Percentiles rank a stretch among this genome's conserved stretches.
Evolutionary conservation across 2,329 filamentous ascomycete species (phyloP).

Genomic region (Paraconiothyrium brasiliense): DNA sequence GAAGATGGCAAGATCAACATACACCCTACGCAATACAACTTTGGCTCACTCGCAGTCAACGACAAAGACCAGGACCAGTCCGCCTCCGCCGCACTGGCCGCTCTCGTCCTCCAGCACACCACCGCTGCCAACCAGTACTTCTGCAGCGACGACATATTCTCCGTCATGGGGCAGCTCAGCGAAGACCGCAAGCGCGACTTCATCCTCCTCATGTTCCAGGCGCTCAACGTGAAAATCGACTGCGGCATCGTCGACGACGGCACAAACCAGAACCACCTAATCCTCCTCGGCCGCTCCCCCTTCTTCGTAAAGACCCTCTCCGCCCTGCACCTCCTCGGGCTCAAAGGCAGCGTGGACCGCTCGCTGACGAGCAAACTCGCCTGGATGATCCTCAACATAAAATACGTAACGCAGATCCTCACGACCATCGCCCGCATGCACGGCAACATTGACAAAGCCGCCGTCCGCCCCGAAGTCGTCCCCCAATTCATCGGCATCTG

Average conservation of each 20-base stretch:
- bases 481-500: slow-evolving; percentile 69
- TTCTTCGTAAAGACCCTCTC: slow-evolving; percentile 80
- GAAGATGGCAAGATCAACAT: slow-evolving; percentile 55
- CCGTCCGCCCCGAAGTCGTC: slow-evolving; percentile 45
- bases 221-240: slow-evolving; percentile 69
- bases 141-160: slow-evolving; percentile 60
- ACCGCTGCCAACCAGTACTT: slow-evolving; percentile 56
- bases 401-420: slow-evolving; percentile 71
- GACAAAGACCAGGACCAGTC: slow-evolving; percentile 34
- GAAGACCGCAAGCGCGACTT: slow-evolving; percentile 55
- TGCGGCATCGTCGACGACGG: slow-evolving; percentile 80
- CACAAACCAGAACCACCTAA: slow-evolving; percentile 45
- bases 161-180: slow-evolving; percentile 45
- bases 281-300: slow-evolving; percentile 62
- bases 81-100: slow-evolving; percentile 51
- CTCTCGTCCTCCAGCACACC: slow-evolving; percentile 53
- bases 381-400: slow-evolving; percentile 77
- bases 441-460: slow-evolving; percentile 60
- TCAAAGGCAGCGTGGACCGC: slow-evolving; percentile 50
- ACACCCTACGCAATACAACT: slow-evolving; percentile 53
- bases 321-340: slow-evolving; percentile 80
- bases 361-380: slow-evolving; percentile 77
- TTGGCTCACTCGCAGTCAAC: slow-evolving; percentile 41
- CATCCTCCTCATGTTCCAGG: slow-evolving; percentile 70
- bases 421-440: slow-evolving; percentile 62